Percentiles rank a stretch among this genome's conserved stretches.
Evolutionary conservation across 768 basidiomycete species (phyloP).

Genomic region (Rhodocollybia butyracea): DNA sequence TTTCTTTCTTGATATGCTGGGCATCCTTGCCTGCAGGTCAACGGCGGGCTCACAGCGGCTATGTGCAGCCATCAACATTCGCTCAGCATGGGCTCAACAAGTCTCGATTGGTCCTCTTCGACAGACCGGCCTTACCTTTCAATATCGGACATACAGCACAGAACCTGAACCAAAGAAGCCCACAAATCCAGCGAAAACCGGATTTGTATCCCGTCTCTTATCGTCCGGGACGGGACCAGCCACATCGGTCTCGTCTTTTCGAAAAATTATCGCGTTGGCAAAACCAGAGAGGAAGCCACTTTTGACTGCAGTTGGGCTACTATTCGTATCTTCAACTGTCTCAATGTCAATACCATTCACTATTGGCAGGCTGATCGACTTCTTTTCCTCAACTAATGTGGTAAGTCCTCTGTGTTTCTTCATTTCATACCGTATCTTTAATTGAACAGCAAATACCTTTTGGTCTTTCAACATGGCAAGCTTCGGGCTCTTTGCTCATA

Average conservation of each 20-base stretch:
- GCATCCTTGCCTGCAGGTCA: not conserved
- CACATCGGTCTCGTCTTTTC: conserved; percentile 57
- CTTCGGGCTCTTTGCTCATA: conserved; percentile 67
- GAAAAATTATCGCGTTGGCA: conserved; percentile 75
- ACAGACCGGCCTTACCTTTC: not conserved
- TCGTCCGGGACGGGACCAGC: conserved; percentile 33
- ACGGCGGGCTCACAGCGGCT: not conserved
- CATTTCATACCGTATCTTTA: not conserved
- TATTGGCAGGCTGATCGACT: conserved; percentile 92
- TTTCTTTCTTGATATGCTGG: not conserved
- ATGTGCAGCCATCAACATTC: not conserved
- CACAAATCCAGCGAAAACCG: not conserved
- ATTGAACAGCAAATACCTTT: conserved; percentile 66
- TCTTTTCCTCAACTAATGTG: conserved; percentile 72
- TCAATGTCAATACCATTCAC: conserved; percentile 93
- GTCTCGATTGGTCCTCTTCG: not conserved
- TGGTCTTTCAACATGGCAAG: conserved; percentile 75
- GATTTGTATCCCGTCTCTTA: conserved; percentile 21
- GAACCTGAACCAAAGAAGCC: not conserved
- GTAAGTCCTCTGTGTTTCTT: conserved; percentile 39
- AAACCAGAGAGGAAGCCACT: conserved; percentile 80
- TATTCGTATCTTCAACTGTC: conserved; percentile 85
- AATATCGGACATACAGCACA: not conserved
- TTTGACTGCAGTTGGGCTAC: conserved; percentile 68
- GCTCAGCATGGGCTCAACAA: not conserved